These are phyloP conservation scores for Penicillium sp. DNA, from an alignment of 2,329 filamentous ascomycete genomes.

Conservation along the genomic window DNA sequence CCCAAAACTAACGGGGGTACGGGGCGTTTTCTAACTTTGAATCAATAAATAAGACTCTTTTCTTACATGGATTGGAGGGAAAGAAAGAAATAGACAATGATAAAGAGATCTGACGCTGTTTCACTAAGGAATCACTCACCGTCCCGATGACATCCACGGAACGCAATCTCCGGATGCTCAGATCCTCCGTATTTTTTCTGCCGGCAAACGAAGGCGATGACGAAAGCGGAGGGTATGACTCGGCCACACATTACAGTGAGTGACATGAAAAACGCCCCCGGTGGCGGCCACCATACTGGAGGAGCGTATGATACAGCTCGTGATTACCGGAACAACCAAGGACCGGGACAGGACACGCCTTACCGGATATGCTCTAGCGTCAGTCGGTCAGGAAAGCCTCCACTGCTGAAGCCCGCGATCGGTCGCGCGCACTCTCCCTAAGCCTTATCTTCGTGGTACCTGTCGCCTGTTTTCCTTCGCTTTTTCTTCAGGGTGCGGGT, in stretches of 20 bases:
- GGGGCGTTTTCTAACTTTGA: no score
- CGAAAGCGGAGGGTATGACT: constrained; percentile 26
- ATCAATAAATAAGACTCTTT: no score
- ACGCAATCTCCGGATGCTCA: background rate
- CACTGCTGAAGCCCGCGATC: constrained; percentile 37
- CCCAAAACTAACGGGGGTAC: no score
- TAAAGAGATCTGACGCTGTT: background rate
- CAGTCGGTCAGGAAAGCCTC: constrained; percentile 30
- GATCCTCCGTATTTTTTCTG: constrained; percentile 20
- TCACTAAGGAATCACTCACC: background rate
- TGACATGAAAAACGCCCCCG: background rate
- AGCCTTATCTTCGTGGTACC: constrained; percentile 13
- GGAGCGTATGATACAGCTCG: constrained; percentile 3
- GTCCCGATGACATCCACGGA: background rate
- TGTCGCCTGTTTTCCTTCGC: constrained; percentile 5
- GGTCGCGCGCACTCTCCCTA: constrained; percentile 38
- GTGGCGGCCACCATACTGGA: background rate
- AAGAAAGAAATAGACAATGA: no score
- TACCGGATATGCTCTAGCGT: constrained; percentile 25
- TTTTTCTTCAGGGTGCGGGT: constrained; percentile 9
- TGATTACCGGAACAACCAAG: constrained; percentile 24
- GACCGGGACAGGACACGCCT: constrained; percentile 23
- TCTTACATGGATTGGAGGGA: no score
- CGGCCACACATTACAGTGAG: constrained; percentile 3
- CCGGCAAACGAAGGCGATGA: constrained; percentile 29